Evolutionary conservation across 2,329 filamentous ascomycete genomes (phyloP).

Genomic region (Ophiosphaerella korrae): DNA sequence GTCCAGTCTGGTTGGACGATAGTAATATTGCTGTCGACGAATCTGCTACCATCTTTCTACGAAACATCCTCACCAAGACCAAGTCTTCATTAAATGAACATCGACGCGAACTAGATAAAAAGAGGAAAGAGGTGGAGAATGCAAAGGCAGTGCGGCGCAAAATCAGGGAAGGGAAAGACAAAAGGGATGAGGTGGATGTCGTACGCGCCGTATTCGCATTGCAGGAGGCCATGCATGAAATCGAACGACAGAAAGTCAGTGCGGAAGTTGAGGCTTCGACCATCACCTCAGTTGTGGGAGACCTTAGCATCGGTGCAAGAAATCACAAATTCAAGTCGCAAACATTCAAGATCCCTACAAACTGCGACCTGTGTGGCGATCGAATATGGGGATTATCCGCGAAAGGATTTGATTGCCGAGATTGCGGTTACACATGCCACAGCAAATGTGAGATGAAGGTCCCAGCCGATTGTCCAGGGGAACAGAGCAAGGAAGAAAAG

Average conservation of each 20-base stretch:
- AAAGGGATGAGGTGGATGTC: slow-evolving; percentile 84
- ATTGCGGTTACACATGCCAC: slow-evolving; percentile 97
- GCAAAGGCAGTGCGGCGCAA: slow-evolving; percentile 74
- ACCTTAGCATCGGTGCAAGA: slow-evolving; percentile 88
- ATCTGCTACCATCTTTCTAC: slow-evolving; percentile 83
- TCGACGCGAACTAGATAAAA: slow-evolving; percentile 82
- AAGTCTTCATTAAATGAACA: slow-evolving; percentile 82
- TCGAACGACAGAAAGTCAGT: slow-evolving; percentile 81
- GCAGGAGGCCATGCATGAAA: slow-evolving; percentile 83
- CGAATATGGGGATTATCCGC: slow-evolving; percentile 96
- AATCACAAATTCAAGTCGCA: slow-evolving; percentile 99
- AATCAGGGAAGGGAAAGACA: slow-evolving; percentile 82
- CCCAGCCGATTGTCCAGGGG: slow-evolving; percentile 91
- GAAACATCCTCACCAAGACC: slow-evolving; percentile 89
- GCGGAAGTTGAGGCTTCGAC: slow-evolving; percentile 93
- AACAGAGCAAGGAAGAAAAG: slow-evolving; percentile 90
- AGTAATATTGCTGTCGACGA: slow-evolving; percentile 86
- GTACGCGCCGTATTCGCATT: slow-evolving; percentile 81
- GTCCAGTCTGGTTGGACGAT: slow-evolving; percentile 96
- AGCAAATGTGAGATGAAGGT: slow-evolving; percentile 99
- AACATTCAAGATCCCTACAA: slow-evolving; percentile 98
- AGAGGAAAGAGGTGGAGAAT: slow-evolving; percentile 81
- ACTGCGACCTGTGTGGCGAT: slow-evolving; percentile 95
- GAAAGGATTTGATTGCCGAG: slow-evolving; percentile 93
- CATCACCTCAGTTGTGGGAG: slow-evolving; percentile 88